Percentiles rank a stretch among this genome's conserved stretches.
Conservation (phyloP, 768 basidiomycete genomes). For the Rhizopogon roseolus region DNA sequence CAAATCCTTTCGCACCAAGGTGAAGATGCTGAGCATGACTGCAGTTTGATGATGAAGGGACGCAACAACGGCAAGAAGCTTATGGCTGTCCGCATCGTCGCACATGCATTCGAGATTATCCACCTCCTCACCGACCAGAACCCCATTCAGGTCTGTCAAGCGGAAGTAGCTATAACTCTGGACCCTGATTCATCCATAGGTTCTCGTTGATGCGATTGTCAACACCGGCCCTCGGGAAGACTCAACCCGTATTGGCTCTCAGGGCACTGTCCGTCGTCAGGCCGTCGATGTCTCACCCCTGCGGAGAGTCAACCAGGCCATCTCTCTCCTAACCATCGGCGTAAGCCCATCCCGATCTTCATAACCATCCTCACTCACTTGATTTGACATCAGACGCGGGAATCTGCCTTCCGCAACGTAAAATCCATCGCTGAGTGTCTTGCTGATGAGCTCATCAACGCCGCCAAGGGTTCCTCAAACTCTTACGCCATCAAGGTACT, state of each 20-base stretch:
- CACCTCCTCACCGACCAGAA: conserved; percentile 99
- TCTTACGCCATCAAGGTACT: conserved; percentile 97
- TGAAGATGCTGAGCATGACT: not conserved
- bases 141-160: conserved; percentile 83
- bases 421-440: conserved; percentile 99
- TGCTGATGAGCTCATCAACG: conserved; percentile 99
- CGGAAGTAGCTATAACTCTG: not conserved
- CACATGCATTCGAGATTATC: conserved; percentile 99
- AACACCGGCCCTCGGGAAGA: conserved; percentile 99
- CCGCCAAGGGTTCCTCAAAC: conserved; percentile 99
- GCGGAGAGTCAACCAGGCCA: conserved; percentile 95
- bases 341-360: conserved; percentile 44
- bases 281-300: conserved; percentile 99
- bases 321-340: conserved; percentile 92
- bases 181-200: conserved; percentile 34
- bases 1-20: not conserved
- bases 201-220: conserved; percentile 97
- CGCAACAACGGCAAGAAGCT: conserved; percentile 99
- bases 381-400: conserved; percentile 69
- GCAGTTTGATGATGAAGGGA: conserved; percentile 99
- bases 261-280: conserved; percentile 99
- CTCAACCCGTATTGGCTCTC: conserved; percentile 98
- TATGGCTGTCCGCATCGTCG: conserved; percentile 97
- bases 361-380: not conserved
- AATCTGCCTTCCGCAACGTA: conserved; percentile 99